These are phyloP conservation scores for Calvatia gigantea DNA, from an alignment of 768 basidiomycete genomes.

Conservation along the genomic window DNA sequence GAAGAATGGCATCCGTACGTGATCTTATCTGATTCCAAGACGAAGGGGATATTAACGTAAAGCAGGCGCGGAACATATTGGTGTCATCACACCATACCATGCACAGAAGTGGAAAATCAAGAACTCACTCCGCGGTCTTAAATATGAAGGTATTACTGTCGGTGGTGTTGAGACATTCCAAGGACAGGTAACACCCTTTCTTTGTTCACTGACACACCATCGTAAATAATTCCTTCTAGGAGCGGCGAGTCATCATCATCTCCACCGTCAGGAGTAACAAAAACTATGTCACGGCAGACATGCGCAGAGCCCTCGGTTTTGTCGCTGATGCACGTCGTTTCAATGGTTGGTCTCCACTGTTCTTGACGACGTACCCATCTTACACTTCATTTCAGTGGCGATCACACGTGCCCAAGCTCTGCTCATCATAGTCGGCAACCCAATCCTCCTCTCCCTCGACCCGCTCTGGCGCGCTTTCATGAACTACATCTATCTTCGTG, in stretches of 20 bases:
- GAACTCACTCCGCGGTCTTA: slow-evolving; percentile 28
- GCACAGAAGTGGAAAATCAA: slow-evolving; percentile 57
- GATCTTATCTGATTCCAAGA: not conserved
- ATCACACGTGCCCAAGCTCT: slow-evolving; percentile 64
- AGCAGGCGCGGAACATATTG: slow-evolving; percentile 42
- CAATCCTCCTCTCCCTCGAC: slow-evolving; percentile 52
- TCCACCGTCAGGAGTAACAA: slow-evolving; percentile 56
- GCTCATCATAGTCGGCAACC: slow-evolving; percentile 61
- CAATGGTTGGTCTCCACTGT: slow-evolving; percentile 39
- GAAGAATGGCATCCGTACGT: slow-evolving; percentile 38
- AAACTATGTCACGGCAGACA: slow-evolving; percentile 45
- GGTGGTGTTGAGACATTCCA: slow-evolving; percentile 71
- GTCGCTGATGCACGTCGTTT: slow-evolving; percentile 53
- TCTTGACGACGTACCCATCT: no score
- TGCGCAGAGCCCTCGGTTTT: slow-evolving; percentile 55
- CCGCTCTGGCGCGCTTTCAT: slow-evolving; percentile 59
- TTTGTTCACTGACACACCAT: slow-evolving; percentile 1
- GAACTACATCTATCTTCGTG: slow-evolving; percentile 45
- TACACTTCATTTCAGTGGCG: slow-evolving; percentile 40
- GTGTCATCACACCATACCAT: slow-evolving; percentile 69
- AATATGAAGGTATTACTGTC: slow-evolving; percentile 45
- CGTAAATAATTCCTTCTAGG: slow-evolving; percentile 28
- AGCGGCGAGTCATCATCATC: slow-evolving; percentile 54
- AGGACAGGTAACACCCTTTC: slow-evolving; percentile 45
- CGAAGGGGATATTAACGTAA: not conserved